Evolutionary conservation across 176 grass and related monocot genomes (phyloP).

Genomic region (Paspalum notatum): DNA sequence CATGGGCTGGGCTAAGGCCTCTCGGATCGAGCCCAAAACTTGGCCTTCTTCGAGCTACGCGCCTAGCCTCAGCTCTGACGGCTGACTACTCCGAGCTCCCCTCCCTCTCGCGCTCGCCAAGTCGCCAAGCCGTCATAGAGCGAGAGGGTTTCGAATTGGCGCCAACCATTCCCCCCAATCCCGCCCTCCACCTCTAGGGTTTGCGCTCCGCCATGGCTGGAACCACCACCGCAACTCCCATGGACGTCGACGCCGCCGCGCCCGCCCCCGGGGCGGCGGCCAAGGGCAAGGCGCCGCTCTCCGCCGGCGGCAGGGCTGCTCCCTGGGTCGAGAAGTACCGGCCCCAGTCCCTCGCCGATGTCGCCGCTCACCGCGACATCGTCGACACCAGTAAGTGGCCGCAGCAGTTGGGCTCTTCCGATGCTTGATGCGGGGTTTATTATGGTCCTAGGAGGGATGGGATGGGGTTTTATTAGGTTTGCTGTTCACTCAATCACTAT

Average conservation of each 20-base stretch:
- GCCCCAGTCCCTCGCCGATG: conserved; percentile 89
- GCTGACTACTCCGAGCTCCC: background rate
- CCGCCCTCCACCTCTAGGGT: conserved; percentile 48
- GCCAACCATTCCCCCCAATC: conserved; percentile 44
- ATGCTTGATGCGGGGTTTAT: background rate
- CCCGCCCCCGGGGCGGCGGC: conserved; percentile 23
- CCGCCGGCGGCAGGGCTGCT: conserved; percentile 56
- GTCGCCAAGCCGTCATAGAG: background rate
- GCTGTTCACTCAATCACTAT: background rate
- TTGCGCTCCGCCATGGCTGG: conserved; percentile 58
- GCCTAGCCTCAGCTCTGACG: background rate
- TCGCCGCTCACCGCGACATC: conserved; percentile 95
- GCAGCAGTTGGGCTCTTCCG: background rate
- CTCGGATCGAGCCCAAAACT: background rate
- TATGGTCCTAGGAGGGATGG: conserved; percentile 9
- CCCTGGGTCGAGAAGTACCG: conserved; percentile 99
- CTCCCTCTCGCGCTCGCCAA: background rate
- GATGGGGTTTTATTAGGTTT: background rate
- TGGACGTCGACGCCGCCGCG: conserved; percentile 78
- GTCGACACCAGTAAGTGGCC: conserved; percentile 76
- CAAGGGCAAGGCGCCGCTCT: conserved; percentile 63
- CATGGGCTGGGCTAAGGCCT: background rate
- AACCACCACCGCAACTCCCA: conserved; percentile 55
- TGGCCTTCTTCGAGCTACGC: background rate
- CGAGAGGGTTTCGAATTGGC: conserved; percentile 62